Evolutionary conservation across 306 rosid genomes (phyloP), one percentile per base, ranked within the genome.

Genomic region (Cucumis hystrix): DNA sequence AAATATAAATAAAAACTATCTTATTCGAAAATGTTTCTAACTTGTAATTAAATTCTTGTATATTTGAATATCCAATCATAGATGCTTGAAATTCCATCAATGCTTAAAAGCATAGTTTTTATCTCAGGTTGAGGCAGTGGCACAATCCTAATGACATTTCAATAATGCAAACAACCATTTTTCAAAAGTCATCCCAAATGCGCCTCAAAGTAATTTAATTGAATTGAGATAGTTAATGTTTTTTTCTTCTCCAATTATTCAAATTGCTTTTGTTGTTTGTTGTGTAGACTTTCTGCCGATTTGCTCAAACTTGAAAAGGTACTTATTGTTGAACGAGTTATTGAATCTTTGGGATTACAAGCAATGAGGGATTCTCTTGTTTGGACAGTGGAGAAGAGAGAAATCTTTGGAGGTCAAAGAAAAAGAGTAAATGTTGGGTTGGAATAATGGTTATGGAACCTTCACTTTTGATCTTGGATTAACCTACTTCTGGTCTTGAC

Each of bases 401-500:
- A 97, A 81, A 92, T 95, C 62, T 95, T 97, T 45, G 99, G 99
- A 64, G 99, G 99, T 75, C 97, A 95, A 87, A 90, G 99, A 83
- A 95, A 95, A 86, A 86, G 99, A 87, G 99, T 95, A 74, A 95
- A 95, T 45, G 97, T 92, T 60, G 99, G 99, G 67, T 81, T 95
- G 45, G 99, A 95, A n/a, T n/a, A 86, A 95, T 95, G 99, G 99
- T 95, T 77, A 95, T 92, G 99, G 99, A 95, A 88, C 97, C 99
- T 79, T 95, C 99, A 35, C 97, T 95, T 83, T 85, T 95, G 81
- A 95, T 95, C 83, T 81, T 95, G 83, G 99, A 95, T 77, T 97
- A 95, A 89, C 99, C 99, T 8, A 95, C 99, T 18, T 95, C 98
- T 43, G 97, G 98, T 80, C 85, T 95, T 84, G 98, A 95, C 83